A percentile compares a stretch with the other conserved stretches of the same genome.
Conservation (phyloP, 2,329 filamentous ascomycete species). For the Mycosphaerella sp. region DNA sequence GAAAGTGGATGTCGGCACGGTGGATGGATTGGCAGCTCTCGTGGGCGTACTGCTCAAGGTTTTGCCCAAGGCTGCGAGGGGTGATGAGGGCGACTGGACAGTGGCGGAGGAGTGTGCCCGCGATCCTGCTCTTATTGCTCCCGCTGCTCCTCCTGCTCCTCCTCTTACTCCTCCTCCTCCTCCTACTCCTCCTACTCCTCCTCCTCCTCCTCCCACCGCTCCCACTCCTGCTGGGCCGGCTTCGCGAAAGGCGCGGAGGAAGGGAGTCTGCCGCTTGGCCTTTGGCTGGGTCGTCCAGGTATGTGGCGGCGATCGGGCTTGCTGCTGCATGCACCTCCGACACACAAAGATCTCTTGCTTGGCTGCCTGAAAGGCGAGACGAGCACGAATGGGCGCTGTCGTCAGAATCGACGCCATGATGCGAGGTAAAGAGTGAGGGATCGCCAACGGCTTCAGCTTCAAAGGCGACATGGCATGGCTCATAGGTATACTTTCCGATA, state of each 20-base stretch:
- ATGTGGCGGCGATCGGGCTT: constrained; percentile 16
- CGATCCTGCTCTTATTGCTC: constrained; percentile 1
- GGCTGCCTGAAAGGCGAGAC: constrained; percentile 20
- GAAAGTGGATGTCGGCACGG: constrained; percentile 20
- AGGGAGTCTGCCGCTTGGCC: constrained; percentile 31
- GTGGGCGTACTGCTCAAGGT: constrained; percentile 21
- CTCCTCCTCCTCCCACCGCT: no score
- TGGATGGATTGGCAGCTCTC: neutral
- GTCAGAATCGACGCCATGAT: constrained; percentile 21
- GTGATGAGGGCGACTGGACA: constrained; percentile 23
- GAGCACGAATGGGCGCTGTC: constrained; percentile 22
- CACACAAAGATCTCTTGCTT: constrained; percentile 29
- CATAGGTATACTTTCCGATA: no score
- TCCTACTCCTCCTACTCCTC: no score
- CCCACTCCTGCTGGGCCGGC: constrained; percentile 19
- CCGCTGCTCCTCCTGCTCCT: no score
- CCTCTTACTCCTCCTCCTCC: no score
- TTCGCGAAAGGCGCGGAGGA: constrained; percentile 32
- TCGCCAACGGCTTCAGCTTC: no score
- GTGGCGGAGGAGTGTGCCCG: constrained; percentile 21
- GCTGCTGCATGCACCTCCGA: constrained; percentile 32
- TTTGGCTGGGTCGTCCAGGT: neutral
- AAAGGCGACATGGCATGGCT: no score
- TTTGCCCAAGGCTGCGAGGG: constrained; percentile 31
- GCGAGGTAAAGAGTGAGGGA: neutral